phyloP scores from a whole-genome alignment of 2,329 filamentous ascomycete genomes.

The Drechslerella dactyloides region DNA sequence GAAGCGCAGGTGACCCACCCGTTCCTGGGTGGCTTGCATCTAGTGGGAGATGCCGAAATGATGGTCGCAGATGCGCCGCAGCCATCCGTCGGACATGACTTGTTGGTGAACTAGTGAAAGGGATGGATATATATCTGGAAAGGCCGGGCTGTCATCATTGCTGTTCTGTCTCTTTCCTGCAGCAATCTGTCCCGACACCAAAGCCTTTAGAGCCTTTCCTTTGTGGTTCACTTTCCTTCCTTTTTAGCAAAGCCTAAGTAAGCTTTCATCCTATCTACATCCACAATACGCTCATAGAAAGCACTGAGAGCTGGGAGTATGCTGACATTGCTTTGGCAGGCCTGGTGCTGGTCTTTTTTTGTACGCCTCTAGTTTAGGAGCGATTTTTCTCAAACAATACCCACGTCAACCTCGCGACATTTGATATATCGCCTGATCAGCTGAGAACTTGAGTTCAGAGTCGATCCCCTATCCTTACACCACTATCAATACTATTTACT shows the following conservation, averaged over 20 bases:
- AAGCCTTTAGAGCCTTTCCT: conserved; percentile 20
- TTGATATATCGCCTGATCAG: not conserved
- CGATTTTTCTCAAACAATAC: too few relatives aligned
- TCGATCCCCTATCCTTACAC: not conserved
- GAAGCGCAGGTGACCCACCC: conserved; percentile 32
- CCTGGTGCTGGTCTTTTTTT: too few relatives aligned
- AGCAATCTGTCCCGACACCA: conserved; percentile 31
- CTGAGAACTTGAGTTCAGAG: too few relatives aligned
- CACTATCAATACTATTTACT: too few relatives aligned
- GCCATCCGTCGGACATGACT: conserved; percentile 5
- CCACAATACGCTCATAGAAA: too few relatives aligned
- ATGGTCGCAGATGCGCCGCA: conserved; percentile 24
- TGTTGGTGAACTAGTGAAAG: conserved; percentile 9
- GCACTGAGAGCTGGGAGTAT: too few relatives aligned
- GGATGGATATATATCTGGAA: conserved; percentile 47
- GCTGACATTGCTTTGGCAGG: too few relatives aligned
- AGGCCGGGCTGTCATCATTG: conserved; percentile 28
- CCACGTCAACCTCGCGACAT: too few relatives aligned
- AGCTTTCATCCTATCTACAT: too few relatives aligned
- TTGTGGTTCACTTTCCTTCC: too few relatives aligned
- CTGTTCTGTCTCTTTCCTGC: conserved; percentile 21
- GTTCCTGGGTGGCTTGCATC: conserved; percentile 38
- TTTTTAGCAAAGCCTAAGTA: too few relatives aligned
- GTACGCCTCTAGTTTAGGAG: too few relatives aligned
- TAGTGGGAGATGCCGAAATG: conserved; percentile 45